These are phyloP conservation scores for Filobasidium uniguttulatum DNA, from an alignment of 1,284 basidiomycete genomes.

Conservation along the genomic window DNA sequence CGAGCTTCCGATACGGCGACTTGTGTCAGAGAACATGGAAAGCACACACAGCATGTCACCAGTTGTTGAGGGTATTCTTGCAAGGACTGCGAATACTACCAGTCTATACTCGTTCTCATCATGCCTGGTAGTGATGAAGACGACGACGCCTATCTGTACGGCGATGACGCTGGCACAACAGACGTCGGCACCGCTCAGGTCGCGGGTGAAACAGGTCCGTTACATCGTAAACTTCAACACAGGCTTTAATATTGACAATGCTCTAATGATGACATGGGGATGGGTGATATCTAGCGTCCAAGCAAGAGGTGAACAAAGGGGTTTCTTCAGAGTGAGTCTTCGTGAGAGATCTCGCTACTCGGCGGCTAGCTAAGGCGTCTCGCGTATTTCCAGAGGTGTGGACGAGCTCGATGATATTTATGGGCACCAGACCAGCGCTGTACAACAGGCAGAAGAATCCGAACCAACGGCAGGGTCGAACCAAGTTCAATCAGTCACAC, in stretches of 20 bases:
- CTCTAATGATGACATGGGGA: not conserved
- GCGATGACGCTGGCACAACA: slow-evolving; percentile 17
- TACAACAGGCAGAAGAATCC: not conserved
- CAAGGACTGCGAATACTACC: too few relatives aligned
- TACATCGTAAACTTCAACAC: slow-evolving; percentile 3
- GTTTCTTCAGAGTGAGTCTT: not conserved
- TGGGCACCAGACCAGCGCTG: not conserved
- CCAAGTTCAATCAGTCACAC: not conserved
- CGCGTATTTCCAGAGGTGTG: too few relatives aligned
- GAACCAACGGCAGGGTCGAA: not conserved
- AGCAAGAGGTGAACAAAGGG: too few relatives aligned
- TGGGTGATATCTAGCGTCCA: not conserved
- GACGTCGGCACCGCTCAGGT: slow-evolving; percentile 3
- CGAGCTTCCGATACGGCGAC: too few relatives aligned
- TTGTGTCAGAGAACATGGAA: too few relatives aligned
- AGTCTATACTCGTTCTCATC: too few relatives aligned
- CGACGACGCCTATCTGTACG: slow-evolving; percentile 16
- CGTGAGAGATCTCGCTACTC: not conserved
- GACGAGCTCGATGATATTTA: slow-evolving; percentile 5
- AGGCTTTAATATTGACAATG: slow-evolving; percentile 5
- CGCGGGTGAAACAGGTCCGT: not conserved
- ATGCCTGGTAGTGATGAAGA: slow-evolving; percentile 10
- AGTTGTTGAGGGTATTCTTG: too few relatives aligned
- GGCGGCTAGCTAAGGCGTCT: too few relatives aligned
- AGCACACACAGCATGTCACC: too few relatives aligned